These are phyloP conservation scores for Agaricus subrufescens DNA, from an alignment of 768 basidiomycete genomes.

Conservation along the genomic window DNA sequence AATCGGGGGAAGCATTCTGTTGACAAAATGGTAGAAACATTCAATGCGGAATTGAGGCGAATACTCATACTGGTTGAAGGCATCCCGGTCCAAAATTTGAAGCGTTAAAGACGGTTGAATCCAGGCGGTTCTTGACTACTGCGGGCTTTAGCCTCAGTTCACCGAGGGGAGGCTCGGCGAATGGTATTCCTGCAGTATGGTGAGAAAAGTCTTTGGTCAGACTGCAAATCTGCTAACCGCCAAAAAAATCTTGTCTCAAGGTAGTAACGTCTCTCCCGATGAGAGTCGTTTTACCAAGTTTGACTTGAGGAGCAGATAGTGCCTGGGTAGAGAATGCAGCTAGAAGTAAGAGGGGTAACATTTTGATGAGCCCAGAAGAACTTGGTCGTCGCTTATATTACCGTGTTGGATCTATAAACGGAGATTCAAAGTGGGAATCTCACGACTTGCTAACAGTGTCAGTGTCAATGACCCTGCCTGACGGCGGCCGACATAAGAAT, in stretches of 20 bases:
- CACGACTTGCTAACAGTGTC: no score
- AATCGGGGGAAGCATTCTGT: constrained; percentile 27
- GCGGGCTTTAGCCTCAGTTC: constrained; percentile 40
- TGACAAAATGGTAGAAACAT: constrained; percentile 2
- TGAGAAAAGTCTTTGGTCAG: background rate
- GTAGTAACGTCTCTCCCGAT: constrained; percentile 28
- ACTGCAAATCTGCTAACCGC: constrained; percentile 25
- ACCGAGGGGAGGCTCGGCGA: constrained; percentile 49
- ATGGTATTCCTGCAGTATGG: constrained; percentile 41
- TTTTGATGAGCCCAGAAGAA: no score
- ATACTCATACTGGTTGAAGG: constrained; percentile 37
- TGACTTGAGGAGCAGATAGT: constrained; percentile 28
- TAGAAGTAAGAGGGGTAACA: no score
- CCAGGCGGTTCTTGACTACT: constrained; percentile 35
- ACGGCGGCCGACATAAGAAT: no score
- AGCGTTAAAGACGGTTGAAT: constrained; percentile 35
- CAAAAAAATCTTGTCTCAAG: constrained; percentile 40
- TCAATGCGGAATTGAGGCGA: background rate
- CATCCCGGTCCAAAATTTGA: constrained; percentile 42
- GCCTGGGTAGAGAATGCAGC: background rate
- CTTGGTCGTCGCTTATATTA: no score
- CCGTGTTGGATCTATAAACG: no score
- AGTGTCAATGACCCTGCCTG: no score
- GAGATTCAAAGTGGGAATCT: no score
- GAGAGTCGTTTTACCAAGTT: constrained; percentile 33